Evolutionary conservation across 2,329 filamentous ascomycete genomes (phyloP).

Genomic region (Waltergamsia citrina): DNA sequence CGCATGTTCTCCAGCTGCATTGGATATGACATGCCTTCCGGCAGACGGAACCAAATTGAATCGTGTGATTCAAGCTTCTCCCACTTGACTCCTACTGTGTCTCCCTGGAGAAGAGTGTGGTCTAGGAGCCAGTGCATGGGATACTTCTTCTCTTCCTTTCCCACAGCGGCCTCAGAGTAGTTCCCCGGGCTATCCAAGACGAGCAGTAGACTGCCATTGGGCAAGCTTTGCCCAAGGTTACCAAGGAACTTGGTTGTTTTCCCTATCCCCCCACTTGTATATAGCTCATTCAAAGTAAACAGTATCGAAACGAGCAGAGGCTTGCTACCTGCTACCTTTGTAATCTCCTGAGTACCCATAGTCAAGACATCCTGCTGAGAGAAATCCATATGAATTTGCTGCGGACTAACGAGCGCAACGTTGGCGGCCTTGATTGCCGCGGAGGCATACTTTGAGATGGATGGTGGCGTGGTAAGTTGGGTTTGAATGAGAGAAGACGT

Average conservation of each 20-base stretch:
- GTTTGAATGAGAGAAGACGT: constrained; percentile 51
- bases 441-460: constrained; percentile 43
- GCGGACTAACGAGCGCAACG: constrained; percentile 28
- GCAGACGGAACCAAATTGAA: constrained; percentile 76
- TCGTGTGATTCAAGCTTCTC: constrained; percentile 66
- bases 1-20: constrained; percentile 90
- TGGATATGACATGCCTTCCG: constrained; percentile 61
- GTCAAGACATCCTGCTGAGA: constrained; percentile 38
- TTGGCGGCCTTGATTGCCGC: constrained; percentile 33
- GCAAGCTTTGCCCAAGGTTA: constrained; percentile 49
- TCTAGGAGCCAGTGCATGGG: constrained; percentile 93
- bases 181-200: constrained; percentile 90
- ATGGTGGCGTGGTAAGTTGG: constrained; percentile 41
- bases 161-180: constrained; percentile 75
- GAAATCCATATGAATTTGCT: constrained; percentile 30
- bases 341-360: constrained; percentile 24
- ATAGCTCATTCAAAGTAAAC: constrained; percentile 95
- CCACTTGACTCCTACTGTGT: constrained; percentile 45
- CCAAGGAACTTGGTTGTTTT: constrained; percentile 72
- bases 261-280: constrained; percentile 62
- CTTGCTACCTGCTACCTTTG: constrained; percentile 15
- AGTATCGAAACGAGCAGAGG: constrained; percentile 66
- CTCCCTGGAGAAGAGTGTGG: constrained; percentile 55
- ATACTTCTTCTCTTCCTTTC: constrained; percentile 56
- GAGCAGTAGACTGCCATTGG: constrained; percentile 58